These are phyloP conservation scores for Sporothrix dimorphospora DNA, from an alignment of 2,329 filamentous ascomycete genomes.

Conservation along the genomic window DNA sequence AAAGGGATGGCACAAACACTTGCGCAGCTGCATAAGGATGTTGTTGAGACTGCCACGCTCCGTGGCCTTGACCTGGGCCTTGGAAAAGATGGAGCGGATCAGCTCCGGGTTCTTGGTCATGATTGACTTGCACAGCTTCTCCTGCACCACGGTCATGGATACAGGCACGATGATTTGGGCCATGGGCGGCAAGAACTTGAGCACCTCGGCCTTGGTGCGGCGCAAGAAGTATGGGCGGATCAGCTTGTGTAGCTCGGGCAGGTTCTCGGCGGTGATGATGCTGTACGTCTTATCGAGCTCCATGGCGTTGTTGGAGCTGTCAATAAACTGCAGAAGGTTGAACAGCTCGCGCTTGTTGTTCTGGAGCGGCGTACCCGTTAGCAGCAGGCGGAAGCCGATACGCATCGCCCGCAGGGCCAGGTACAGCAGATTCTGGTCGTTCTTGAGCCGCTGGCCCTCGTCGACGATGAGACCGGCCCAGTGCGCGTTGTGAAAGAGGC, in stretches of 20 bases:
- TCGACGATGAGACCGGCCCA: constrained; percentile 93
- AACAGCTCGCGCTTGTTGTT: constrained; percentile 96
- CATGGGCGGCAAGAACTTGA: constrained; percentile 91
- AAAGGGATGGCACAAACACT: constrained; percentile 94
- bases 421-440: constrained; percentile 84
- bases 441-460: constrained; percentile 94
- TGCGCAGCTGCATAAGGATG: constrained; percentile 91
- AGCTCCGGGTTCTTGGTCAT: constrained; percentile 87
- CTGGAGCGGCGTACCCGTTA: constrained; percentile 91
- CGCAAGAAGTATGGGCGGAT: constrained; percentile 73
- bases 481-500: constrained; percentile 68
- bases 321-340: constrained; percentile 94
- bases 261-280: constrained; percentile 80
- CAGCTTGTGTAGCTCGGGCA: constrained; percentile 77
- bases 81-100: constrained; percentile 82
- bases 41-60: constrained; percentile 88
- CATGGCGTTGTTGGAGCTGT: constrained; percentile 69
- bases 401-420: constrained; percentile 71
- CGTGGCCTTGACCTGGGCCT: constrained; percentile 64
- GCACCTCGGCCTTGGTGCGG: constrained; percentile 85
- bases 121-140: constrained; percentile 92
- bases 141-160: constrained; percentile 92
- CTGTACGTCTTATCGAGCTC: constrained; percentile 74
- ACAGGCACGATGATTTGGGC: constrained; percentile 93
- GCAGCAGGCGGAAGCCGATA: constrained; percentile 79